These are phyloP conservation scores for Stipa capillata DNA, from an alignment of 176 grass and related monocot genomes.

Conservation along the genomic window DNA sequence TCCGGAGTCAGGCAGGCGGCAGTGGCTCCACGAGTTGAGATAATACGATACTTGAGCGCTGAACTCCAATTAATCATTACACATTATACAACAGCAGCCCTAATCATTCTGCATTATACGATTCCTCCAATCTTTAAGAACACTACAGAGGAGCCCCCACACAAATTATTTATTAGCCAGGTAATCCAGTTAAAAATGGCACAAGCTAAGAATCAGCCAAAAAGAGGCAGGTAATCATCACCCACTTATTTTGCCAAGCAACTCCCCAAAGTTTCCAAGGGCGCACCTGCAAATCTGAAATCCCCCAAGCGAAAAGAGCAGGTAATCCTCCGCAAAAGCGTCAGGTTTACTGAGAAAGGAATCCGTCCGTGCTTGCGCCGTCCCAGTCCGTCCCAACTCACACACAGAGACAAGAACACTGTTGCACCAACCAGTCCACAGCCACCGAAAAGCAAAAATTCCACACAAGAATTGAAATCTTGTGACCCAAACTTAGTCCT, in stretches of 20 bases:
- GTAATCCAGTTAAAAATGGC: too few relatives aligned
- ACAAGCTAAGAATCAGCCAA: too few relatives aligned
- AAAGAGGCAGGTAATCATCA: conserved; percentile 19
- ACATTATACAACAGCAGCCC: too few relatives aligned
- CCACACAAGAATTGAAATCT: not conserved
- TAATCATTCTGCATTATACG: not conserved
- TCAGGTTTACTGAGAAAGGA: not conserved
- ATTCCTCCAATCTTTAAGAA: not conserved
- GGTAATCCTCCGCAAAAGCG: not conserved
- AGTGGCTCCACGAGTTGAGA: too few relatives aligned
- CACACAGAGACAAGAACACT: conserved; percentile 13
- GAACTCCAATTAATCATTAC: not conserved
- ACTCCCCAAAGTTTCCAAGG: not conserved
- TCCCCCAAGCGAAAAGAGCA: not conserved
- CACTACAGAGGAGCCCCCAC: not conserved
- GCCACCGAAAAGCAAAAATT: not conserved
- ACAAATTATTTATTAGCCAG: not conserved
- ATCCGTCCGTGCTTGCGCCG: conserved; percentile 8
- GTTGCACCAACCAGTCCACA: conserved; percentile 9
- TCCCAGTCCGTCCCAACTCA: too few relatives aligned
- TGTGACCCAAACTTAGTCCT: conserved; percentile 3
- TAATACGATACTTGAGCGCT: not conserved
- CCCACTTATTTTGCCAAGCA: not conserved
- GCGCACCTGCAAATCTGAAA: conserved; percentile 1
- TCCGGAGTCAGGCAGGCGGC: too few relatives aligned